Evolutionary conservation across 495 filamentous ascomycete species (phyloP).

Genomic region (Penicillium waksmanii): DNA sequence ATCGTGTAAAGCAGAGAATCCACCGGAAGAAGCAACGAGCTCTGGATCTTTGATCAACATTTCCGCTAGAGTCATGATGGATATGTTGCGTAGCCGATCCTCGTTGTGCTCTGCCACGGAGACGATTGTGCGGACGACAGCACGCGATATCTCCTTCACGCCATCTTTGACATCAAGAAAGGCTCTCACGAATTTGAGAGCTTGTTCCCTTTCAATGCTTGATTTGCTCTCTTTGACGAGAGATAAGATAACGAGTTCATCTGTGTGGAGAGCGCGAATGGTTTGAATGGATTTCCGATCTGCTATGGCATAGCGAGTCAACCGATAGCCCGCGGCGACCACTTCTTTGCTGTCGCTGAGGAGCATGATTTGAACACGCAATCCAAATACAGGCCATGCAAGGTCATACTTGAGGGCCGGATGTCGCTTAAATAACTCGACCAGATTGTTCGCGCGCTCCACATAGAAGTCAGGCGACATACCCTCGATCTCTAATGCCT

Average conservation of each 20-base stretch:
- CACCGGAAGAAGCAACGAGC: conserved; percentile 77
- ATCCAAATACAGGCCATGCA: conserved; percentile 90
- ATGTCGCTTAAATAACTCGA: conserved; percentile 89
- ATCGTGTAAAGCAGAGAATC: conserved; percentile 79
- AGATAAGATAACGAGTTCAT: conserved; percentile 88
- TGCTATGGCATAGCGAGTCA: conserved; percentile 92
- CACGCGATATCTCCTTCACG: conserved; percentile 82
- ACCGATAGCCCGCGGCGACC: conserved; percentile 89
- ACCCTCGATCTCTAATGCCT: conserved; percentile 81
- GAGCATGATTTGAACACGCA: conserved; percentile 92
- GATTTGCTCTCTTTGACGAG: conserved; percentile 94
- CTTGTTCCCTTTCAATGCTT: conserved; percentile 95
- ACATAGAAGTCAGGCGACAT: conserved; percentile 96
- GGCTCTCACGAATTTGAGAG: conserved; percentile 91
- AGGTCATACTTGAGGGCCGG: conserved; percentile 94
- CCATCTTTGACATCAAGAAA: conserved; percentile 97
- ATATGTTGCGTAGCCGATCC: conserved; percentile 86
- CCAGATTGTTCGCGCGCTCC: conserved; percentile 83
- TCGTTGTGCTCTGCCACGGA: conserved; percentile 87
- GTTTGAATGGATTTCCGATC: conserved; percentile 86
- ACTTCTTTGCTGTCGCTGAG: conserved; percentile 94
- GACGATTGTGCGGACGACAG: conserved; percentile 83
- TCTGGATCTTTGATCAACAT: conserved; percentile 83
- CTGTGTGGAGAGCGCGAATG: conserved; percentile 85
- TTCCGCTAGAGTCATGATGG: conserved; percentile 89